These are phyloP conservation scores for Miamiensis avidus DNA, from an alignment of 169 alveolate species.

Conservation along the genomic window DNA sequence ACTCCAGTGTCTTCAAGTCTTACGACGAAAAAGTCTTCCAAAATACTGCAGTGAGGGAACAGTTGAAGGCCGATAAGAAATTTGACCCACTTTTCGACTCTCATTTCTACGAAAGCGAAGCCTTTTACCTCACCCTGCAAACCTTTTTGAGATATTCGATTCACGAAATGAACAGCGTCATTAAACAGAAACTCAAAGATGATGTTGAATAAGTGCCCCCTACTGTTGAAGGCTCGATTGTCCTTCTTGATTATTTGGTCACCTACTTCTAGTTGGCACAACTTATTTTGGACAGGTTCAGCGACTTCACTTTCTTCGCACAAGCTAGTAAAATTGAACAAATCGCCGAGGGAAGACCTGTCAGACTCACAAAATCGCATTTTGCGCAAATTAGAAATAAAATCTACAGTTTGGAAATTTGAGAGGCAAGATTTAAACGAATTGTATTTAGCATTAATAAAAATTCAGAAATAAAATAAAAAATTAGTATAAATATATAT, in stretches of 20 bases:
- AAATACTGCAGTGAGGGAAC: neutral
- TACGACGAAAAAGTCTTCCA: neutral
- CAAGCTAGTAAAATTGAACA: constrained; percentile 38
- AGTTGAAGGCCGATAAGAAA: constrained; percentile 30
- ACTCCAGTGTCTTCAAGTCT: neutral
- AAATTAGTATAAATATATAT: too few relatives aligned
- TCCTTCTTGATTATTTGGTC: constrained; percentile 37
- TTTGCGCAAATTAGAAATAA: constrained; percentile 32
- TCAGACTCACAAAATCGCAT: constrained; percentile 27
- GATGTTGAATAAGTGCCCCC: constrained; percentile 1
- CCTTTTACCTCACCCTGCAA: constrained; percentile 25
- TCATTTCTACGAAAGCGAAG: constrained; percentile 29
- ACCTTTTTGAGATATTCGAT: constrained; percentile 19
- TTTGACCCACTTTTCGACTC: constrained; percentile 37
- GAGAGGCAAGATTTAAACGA: too few relatives aligned
- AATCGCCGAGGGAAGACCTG: constrained; percentile 44
- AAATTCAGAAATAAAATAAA: too few relatives aligned
- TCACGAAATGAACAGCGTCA: constrained; percentile 20
- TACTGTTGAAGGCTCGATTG: constrained; percentile 21
- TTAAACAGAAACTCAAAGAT: constrained; percentile 15
- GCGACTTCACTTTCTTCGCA: constrained; percentile 29
- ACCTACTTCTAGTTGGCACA: constrained; percentile 34
- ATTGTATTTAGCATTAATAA: too few relatives aligned
- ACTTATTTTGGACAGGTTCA: constrained; percentile 38
- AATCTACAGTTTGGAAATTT: constrained; percentile 24